A percentile compares a stretch with the other conserved stretches of the same genome.
Evolutionary conservation across 2,329 filamentous ascomycete genomes (phyloP).

Genomic region (Trichoderma koningiopsis): DNA sequence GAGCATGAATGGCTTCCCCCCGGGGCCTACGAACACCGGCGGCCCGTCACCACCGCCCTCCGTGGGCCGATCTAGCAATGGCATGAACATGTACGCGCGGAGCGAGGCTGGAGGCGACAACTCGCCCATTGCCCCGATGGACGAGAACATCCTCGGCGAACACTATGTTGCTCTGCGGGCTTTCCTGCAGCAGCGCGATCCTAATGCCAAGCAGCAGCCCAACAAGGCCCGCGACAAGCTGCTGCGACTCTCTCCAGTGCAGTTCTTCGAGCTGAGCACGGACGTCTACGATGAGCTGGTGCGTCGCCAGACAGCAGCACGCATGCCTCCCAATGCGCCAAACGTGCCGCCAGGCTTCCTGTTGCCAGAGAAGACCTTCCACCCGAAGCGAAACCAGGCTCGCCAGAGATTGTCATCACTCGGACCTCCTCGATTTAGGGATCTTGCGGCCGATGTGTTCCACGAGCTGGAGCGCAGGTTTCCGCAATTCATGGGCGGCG

Average conservation of each 20-base stretch:
- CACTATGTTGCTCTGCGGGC: slow-evolving; percentile 80
- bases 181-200: slow-evolving; percentile 77
- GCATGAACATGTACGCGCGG: slow-evolving; percentile 68
- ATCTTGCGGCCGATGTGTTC: slow-evolving; percentile 93
- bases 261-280: slow-evolving; percentile 96
- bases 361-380: slow-evolving; percentile 83
- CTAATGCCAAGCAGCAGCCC: slow-evolving; percentile 71
- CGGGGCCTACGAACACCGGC: slow-evolving; percentile 58
- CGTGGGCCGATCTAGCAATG: slow-evolving; percentile 81
- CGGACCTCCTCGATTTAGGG: slow-evolving; percentile 81
- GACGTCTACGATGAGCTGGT: slow-evolving; percentile 96
- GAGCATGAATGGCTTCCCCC: slow-evolving; percentile 63
- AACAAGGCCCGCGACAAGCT: slow-evolving; percentile 96
- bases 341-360: slow-evolving; percentile 70
- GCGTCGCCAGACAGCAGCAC: slow-evolving; percentile 72
- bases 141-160: slow-evolving; percentile 67
- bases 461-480: slow-evolving; percentile 91
- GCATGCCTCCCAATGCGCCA: slow-evolving; percentile 55
- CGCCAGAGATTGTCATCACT: slow-evolving; percentile 91
- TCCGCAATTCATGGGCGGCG: slow-evolving; percentile 72
- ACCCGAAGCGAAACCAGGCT: slow-evolving; percentile 97
- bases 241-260: slow-evolving; percentile 81
- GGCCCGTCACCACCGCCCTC: slow-evolving; percentile 86
- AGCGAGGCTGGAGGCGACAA: slow-evolving; percentile 65
- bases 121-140: slow-evolving; percentile 49